Evolutionary conservation across 1,284 basidiomycete species (phyloP).

Genomic region (Pseudomicrostroma phylloplanum): DNA sequence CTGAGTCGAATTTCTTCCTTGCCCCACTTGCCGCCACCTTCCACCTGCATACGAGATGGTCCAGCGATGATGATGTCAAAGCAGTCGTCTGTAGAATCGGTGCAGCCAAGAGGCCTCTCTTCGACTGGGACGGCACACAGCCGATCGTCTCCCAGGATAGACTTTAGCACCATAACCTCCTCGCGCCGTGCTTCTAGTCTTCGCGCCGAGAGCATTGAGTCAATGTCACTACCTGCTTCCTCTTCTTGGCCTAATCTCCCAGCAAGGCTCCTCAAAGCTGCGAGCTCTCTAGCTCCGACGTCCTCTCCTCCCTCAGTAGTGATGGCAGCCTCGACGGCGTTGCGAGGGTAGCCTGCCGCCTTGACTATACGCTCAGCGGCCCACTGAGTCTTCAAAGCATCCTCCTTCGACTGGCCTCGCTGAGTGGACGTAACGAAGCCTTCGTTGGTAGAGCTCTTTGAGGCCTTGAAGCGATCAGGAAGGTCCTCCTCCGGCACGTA

Average conservation of each 20-base stretch:
- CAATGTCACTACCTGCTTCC: no score
- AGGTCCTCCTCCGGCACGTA: slow-evolving; percentile 72
- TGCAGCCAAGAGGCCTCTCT: slow-evolving; percentile 22
- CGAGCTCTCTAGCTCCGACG: slow-evolving; percentile 21
- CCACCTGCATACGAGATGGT: background rate
- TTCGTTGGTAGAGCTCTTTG: slow-evolving; percentile 60
- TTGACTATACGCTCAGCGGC: slow-evolving; percentile 73
- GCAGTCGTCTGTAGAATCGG: slow-evolving; percentile 45
- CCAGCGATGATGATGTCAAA: slow-evolving; percentile 44
- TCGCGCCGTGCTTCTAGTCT: slow-evolving; percentile 55
- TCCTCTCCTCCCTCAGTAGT: slow-evolving; percentile 16
- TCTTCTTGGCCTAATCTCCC: background rate
- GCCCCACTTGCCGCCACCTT: slow-evolving; percentile 15
- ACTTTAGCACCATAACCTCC: slow-evolving; percentile 62
- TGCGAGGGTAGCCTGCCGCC: slow-evolving; percentile 73
- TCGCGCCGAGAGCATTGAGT: background rate
- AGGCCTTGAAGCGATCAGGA: slow-evolving; percentile 57
- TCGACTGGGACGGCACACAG: slow-evolving; percentile 33
- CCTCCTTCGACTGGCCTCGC: slow-evolving; percentile 55
- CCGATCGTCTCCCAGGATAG: slow-evolving; percentile 54
- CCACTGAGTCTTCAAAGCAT: slow-evolving; percentile 67
- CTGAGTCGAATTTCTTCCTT: slow-evolving; percentile 61
- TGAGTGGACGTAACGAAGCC: slow-evolving; percentile 60
- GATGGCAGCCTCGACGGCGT: slow-evolving; percentile 62
- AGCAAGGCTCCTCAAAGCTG: slow-evolving; percentile 11